Evolutionary conservation across 257 asterid genomes (phyloP), one percentile per base, ranked within the genome.

Genomic region (Craterostigma plantagineum): DNA sequence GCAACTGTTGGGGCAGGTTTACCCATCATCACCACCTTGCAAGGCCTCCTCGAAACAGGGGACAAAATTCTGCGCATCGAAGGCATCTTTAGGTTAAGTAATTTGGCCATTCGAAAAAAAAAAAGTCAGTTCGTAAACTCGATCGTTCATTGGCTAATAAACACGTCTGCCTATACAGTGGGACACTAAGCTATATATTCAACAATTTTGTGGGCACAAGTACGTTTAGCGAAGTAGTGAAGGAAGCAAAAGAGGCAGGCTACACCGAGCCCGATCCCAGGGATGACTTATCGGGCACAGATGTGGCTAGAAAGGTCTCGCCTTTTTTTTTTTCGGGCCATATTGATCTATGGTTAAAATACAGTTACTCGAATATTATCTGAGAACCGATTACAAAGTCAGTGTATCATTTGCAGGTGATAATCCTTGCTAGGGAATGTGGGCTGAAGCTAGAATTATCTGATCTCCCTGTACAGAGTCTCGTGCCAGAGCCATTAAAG

Each of bases 1-100:
- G 99, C 81, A 56, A 90, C 99, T 47, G 99, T 90, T 35, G 99
- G 99, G 47, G 99, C 99, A 9, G 99, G 99, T 72, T 72, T 90
- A 56, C 99, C 99, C 33, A 83, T 90, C 70, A 79, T 83, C 45
- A 83, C 64, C 60, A 90, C 99, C 49, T 63, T 90, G 63, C 90
- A 81, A 43, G 99, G 92, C 54, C 91, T 90, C 60, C 95, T 75
- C 43, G 92, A 83, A 73, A 90, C 99, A 11, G 99, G 99, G 62
- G 99, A 79, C 58, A 90, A 90, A 59, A 90, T 90, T 48, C 48
- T 62, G 60, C 65, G 69, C 50, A 77, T 90, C 46, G 99, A 90
- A 72, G 99, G 99, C 69, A 83, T 90, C 51, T 90, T 90, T 63
- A 90, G 99, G 99, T 90, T 58, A 17, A 73, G 62, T 5, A 49